Evolutionary conservation across 345 rosid species (phyloP), one percentile per base, ranked within the genome.

Genomic region (Raphanus sativus): DNA sequence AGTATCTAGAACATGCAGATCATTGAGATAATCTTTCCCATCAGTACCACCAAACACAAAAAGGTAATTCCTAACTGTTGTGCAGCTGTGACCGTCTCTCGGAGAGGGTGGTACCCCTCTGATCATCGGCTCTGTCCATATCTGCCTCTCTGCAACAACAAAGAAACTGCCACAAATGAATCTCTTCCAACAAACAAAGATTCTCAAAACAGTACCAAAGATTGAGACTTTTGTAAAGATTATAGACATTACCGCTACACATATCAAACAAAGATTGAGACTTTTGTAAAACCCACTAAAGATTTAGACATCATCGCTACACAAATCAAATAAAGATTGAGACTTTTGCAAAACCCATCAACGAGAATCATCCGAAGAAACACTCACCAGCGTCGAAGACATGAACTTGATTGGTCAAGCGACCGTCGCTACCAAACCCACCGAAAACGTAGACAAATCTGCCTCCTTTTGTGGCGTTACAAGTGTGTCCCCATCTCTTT

Each of bases 401-500:
- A 80, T 91, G 96, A 69, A 95, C 98, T 85, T 86, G 94, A 86
- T 90, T 92, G 62, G 98, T 91, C 78, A 89, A 91, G 83, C 96
- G 85, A 83, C 85, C 84, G 69, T 87, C 93, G 65, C 60, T 73
- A 75, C 91, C 96, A 82, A 87, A 95, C 15, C 99, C 98, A 79
- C 99, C 97, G 52, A 92, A 93, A 2, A 95, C 89, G 75, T 89
- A 95, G 69, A 95, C 87, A 83, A 91, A 87, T 80, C 90, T 85
- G 65, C 94, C 98, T 15, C 96, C 92, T 83, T 84, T 89, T 70
- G 90, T 75, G 83, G 98, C 84, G 91, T 95, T 95, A 81, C 96
- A 93, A 66, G 98, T 90, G 84, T 95, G 99, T 45, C 98, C 97
- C 98, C 98, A 95, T 88, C 97, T 88, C 80, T 90, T 90, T 15